phyloP scores from a whole-genome alignment of 495 filamentous ascomycete species.

The Lasiosphaeria hispida region DNA sequence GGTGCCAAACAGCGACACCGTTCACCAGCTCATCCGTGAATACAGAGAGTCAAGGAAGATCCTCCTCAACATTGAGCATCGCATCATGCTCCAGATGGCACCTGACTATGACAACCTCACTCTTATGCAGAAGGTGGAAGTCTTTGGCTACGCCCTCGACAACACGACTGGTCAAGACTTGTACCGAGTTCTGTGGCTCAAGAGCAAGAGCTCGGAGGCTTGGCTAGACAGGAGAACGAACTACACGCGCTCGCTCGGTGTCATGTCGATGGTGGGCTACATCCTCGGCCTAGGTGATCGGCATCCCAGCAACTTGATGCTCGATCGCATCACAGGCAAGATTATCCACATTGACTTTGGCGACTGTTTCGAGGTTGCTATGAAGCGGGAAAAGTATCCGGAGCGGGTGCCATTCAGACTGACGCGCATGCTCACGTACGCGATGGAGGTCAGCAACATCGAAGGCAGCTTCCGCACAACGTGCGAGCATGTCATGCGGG shows the following conservation, averaged over 20 bases:
- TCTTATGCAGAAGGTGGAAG: constrained; percentile 99
- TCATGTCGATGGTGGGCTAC: constrained; percentile 99
- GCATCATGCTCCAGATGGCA: constrained; percentile 99
- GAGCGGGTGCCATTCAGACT: constrained; percentile 96
- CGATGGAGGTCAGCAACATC: constrained; percentile 99
- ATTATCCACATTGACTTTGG: constrained; percentile 99
- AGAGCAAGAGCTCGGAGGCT: constrained; percentile 95
- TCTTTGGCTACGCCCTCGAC: constrained; percentile 97
- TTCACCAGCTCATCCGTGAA: constrained; percentile 94
- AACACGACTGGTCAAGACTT: constrained; percentile 98
- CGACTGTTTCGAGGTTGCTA: constrained; percentile 98
- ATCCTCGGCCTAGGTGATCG: constrained; percentile 95
- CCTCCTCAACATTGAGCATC: constrained; percentile 96
- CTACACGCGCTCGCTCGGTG: constrained; percentile 93
- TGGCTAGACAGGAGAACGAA: constrained; percentile 97
- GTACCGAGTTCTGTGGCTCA: constrained; percentile 96
- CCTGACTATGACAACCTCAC: constrained; percentile 98
- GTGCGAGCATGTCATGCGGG: constrained; percentile 97
- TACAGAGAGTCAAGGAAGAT: constrained; percentile 97
- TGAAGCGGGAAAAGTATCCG: constrained; percentile 99
- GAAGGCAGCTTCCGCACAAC: constrained; percentile 97
- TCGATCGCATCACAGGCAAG: constrained; percentile 91
- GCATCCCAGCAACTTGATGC: constrained; percentile 95
- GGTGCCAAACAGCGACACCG: constrained; percentile 97
- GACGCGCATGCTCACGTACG: constrained; percentile 97